Evolutionary conservation across 208 protist genomes (phyloP), one percentile per base, ranked within the genome.

Genomic region (Blastocrithidia nonstop): DNA sequence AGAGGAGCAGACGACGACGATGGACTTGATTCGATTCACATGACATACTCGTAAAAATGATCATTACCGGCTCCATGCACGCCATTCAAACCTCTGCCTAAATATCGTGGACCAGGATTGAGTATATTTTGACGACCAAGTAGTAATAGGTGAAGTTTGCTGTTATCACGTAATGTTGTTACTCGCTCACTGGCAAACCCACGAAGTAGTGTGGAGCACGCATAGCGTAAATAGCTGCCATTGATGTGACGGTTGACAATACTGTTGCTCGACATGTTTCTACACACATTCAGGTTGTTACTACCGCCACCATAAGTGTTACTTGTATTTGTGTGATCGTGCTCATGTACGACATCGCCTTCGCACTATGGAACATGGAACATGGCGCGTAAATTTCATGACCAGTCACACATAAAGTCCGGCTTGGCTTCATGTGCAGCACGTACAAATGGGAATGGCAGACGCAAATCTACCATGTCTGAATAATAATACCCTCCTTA

Each of bases 401-500:
- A n/a, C n/a, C n/a, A n/a, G n/a, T n/a, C n/a, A n/a, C n/a, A n/a
- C n/a, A n/a, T n/a, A n/a, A n/a, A n/a, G n/a, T n/a, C n/a, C n/a
- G 6, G 36, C 9, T 2, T 13, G 23, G 36, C 6, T 41, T 41
- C 8, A 13, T 41, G 21, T 7, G 6, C 26, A 24, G 36, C 9
- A 41, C 21, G 36, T 13, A 41, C 51, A 62, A 88, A 92, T 1
- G 83, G 83, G 44, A 92, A 92, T 1, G 69, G 83, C 21, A 75
- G 45, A 16, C 50, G 65, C 17, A 92, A 28, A 31, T 92, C 60
- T 4, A 61, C 67, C 23, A 81, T 69, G 49, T 88, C 78, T 6
- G 63, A 77, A 57, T 79, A 92, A 54, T 77, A 92, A 50, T 86
- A 88, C n/a, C 83, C 83, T 15, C 66, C 70, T 46, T 64, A 51